Evolutionary conservation across 2,329 filamentous ascomycete species (phyloP).

Genomic region (Thielaviopsis ethacetica): DNA sequence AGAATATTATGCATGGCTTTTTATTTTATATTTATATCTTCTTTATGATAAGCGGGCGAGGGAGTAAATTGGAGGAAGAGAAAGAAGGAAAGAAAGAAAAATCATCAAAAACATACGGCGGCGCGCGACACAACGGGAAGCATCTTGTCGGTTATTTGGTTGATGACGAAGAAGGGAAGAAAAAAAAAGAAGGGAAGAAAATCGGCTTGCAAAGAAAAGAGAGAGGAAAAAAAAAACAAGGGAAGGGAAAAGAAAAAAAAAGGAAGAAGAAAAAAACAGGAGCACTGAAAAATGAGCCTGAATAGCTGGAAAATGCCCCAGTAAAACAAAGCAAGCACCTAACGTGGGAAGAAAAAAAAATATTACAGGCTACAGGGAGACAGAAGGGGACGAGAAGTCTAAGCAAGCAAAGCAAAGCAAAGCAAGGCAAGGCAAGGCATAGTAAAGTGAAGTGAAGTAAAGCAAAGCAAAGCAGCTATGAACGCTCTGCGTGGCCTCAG

Average conservation of each 20-base stretch:
- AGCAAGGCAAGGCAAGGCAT: no score
- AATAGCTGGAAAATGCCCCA: neutral
- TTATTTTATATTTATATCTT: neutral
- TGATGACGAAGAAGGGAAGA: neutral
- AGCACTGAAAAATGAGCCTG: neutral
- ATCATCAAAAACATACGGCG: slow-evolving; percentile 7
- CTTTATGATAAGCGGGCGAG: neutral
- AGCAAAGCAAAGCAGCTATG: no score
- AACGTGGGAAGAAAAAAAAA: neutral
- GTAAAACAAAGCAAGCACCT: no score
- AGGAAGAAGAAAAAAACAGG: neutral
- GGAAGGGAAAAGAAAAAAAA: neutral
- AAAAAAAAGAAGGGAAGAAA: no score
- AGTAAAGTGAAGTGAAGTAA: no score
- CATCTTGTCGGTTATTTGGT: slow-evolving; percentile 4
- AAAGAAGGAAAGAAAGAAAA: neutral
- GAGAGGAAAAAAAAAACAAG: neutral
- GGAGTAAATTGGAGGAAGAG: neutral
- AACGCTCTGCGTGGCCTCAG: no score
- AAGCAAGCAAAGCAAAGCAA: no score
- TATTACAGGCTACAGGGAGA: neutral
- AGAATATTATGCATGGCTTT: neutral
- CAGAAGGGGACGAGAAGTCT: no score
- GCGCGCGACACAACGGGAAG: slow-evolving; percentile 10
- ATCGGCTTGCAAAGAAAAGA: neutral